Conservation (phyloP, 78 protist species). For the Dictyostelium firmibasis region DNA sequence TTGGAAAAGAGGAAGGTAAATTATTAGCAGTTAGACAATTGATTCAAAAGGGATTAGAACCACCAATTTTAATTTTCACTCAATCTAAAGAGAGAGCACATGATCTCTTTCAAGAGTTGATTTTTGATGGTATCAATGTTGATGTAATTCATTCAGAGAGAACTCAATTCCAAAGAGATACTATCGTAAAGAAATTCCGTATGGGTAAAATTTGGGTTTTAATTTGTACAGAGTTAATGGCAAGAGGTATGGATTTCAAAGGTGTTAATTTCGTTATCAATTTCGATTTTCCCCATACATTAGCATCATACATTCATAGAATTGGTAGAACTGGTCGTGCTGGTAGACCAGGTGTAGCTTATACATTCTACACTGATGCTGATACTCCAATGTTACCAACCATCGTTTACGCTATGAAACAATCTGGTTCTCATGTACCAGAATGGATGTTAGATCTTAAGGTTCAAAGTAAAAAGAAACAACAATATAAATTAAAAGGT, state of each 20-base stretch:
- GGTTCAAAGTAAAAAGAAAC: conserved; percentile 45
- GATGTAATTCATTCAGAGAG: conserved; percentile 92
- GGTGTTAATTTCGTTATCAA: conserved; percentile 94
- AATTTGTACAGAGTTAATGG: conserved; percentile 96
- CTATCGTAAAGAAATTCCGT: conserved; percentile 86
- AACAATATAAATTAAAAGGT: conserved; percentile 14
- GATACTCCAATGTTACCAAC: conserved; percentile 76
- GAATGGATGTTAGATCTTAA: conserved; percentile 88
- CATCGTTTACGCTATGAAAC: conserved; percentile 85
- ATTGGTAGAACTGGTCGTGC: conserved; percentile 98
- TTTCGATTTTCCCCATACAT: conserved; percentile 95
- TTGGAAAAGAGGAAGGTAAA: conserved; percentile 96
- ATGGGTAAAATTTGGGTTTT: conserved; percentile 93
- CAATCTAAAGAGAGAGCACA: conserved; percentile 94
- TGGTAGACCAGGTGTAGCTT: conserved; percentile 91
- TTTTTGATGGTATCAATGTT: conserved; percentile 85
- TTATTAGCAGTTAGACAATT: conserved; percentile 91
- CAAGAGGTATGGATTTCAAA: conserved; percentile 98
- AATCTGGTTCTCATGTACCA: conserved; percentile 89
- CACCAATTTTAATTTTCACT: conserved; percentile 96
- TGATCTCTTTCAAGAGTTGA: conserved; percentile 89
- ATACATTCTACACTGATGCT: conserved; percentile 92
- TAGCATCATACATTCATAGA: conserved; percentile 83
- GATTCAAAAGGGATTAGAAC: conserved; percentile 90
- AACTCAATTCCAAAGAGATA: conserved; percentile 88